A percentile compares a stretch with the other conserved stretches of the same genome.
Evolutionary conservation across 1,284 basidiomycete species (phyloP).

Genomic region (Sporisorium exsertum): DNA sequence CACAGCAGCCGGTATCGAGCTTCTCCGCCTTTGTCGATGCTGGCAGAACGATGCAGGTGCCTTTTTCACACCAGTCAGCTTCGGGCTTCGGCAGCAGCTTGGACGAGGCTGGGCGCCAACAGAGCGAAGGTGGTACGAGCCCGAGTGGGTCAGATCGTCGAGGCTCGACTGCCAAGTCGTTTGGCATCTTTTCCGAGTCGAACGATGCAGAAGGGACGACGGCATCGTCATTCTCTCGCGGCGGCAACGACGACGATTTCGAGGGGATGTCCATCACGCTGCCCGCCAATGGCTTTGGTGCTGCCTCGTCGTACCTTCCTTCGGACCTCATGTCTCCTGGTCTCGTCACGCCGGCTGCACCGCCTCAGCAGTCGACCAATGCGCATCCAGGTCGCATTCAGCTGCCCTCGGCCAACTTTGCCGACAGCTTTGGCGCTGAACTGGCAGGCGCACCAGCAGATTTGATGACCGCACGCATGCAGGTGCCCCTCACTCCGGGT

Average conservation of each 20-base stretch:
- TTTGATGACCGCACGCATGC: slow-evolving; percentile 36
- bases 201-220: neutral
- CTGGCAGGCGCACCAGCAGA: slow-evolving; percentile 3
- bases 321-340: slow-evolving; percentile 54
- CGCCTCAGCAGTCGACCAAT: neutral
- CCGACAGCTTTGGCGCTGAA: slow-evolving; percentile 27
- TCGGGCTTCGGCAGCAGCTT: slow-evolving; percentile 13
- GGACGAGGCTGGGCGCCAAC: slow-evolving; percentile 5
- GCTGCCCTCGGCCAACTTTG: slow-evolving; percentile 50
- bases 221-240: neutral
- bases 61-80: slow-evolving; percentile 13
- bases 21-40: slow-evolving; percentile 29
- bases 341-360: slow-evolving; percentile 35
- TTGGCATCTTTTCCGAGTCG: slow-evolving; percentile 18
- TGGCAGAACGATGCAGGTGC: slow-evolving; percentile 8
- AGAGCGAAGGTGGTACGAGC: neutral
- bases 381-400: slow-evolving; percentile 61
- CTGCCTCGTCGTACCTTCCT: slow-evolving; percentile 41
- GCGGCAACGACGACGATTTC: slow-evolving; percentile 14
- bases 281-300: slow-evolving; percentile 36
- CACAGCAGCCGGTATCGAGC: slow-evolving; percentile 20
- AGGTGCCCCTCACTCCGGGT: slow-evolving; percentile 69
- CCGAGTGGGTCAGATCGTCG: slow-evolving; percentile 2
- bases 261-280: slow-evolving; percentile 43
- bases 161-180: slow-evolving; percentile 8